Evolutionary conservation across 352 stramenopile genomes (phyloP).

Genomic region (Saprolegnia parasitica): DNA sequence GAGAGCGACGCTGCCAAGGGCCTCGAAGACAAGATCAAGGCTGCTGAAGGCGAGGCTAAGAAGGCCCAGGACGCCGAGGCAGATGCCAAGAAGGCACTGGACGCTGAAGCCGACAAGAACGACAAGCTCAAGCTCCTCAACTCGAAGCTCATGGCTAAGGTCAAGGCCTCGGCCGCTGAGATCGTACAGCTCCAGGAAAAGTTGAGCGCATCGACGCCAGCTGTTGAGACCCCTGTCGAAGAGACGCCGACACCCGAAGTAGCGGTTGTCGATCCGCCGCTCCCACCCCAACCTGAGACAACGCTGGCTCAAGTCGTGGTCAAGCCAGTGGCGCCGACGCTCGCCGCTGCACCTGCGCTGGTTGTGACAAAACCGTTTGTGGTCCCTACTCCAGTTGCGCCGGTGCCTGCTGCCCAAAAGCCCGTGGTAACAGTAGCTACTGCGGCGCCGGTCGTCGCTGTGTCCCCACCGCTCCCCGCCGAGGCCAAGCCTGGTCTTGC

Average conservation of each 20-base stretch:
- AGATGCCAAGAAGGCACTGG: slow-evolving; percentile 49
- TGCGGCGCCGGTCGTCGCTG: background rate
- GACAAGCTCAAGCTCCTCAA: slow-evolving; percentile 74
- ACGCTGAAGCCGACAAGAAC: slow-evolving; percentile 61
- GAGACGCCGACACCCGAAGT: no score
- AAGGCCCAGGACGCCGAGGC: slow-evolving; percentile 34
- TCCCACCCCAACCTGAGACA: no score
- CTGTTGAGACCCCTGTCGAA: no score
- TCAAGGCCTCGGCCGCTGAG: slow-evolving; percentile 25
- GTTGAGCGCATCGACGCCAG: background rate
- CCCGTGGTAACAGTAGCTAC: background rate
- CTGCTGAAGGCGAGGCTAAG: slow-evolving; percentile 37
- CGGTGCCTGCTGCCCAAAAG: no score
- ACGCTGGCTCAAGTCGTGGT: no score
- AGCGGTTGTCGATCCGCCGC: no score
- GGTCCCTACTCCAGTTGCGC: no score
- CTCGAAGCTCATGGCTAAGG: slow-evolving; percentile 35
- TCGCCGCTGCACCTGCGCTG: no score
- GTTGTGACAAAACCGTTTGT: no score
- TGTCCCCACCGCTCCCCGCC: background rate
- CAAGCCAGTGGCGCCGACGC: no score
- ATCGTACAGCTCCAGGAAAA: background rate
- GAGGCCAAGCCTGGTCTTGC: slow-evolving; percentile 29
- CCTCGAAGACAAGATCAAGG: slow-evolving; percentile 40
- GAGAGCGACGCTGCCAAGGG: slow-evolving; percentile 38